Base-by-base conservation (phyloP, 2,329 filamentous ascomycete species). In the Fusarium praegraminearum region DNA sequence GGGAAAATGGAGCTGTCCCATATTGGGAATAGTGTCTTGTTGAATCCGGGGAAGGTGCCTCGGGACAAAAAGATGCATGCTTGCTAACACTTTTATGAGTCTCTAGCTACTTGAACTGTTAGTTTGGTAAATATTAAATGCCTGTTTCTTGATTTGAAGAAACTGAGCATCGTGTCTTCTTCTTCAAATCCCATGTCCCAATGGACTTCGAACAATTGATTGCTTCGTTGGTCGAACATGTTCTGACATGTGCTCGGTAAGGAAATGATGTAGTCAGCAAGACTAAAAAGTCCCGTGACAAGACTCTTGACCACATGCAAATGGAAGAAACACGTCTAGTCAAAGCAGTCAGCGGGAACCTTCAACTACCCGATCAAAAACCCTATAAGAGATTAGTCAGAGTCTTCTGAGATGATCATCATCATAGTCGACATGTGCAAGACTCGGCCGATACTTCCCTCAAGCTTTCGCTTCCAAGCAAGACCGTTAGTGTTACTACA, bases 11-110 rank as follows among this genome's bases (percentile, higher is more conserved):
- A 18, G 18, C 32, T 53, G 44, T 38, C 24, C 62, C 65, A 52
- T 3, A 56, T 61, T 18, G 0, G 63, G 73, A 5, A 52, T 75
- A 75, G 73, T 45, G 35, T 41, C 15, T 18, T 13, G 20, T 32
- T 51, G 51, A 74, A 70, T 69, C 74, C 70, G 74, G 74, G 74
- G 74, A 73, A 76, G 62, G 50, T 69, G 68, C 74, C 74, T 73
- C 73, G 74, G 74, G 24, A 63, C 24, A 60, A 70, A 28, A 53
- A 63, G 57, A 66, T 43, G 47, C 20, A n/a, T 53, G 47, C 20
- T n/a, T 53, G 35, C 33, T 55, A 49, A 55, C 51, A 65, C 41
- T 47, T 49, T 57, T 49, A 51, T 57, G 49, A 41, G 53, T 22
- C 30, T 41, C 22, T 1, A 53, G 26, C n/a, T 32, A 41, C 20